These are phyloP conservation scores for Antitrichia curtipendula DNA, from an alignment of 225 moss, liverwort and hornwort species.

Conservation along the genomic window DNA sequence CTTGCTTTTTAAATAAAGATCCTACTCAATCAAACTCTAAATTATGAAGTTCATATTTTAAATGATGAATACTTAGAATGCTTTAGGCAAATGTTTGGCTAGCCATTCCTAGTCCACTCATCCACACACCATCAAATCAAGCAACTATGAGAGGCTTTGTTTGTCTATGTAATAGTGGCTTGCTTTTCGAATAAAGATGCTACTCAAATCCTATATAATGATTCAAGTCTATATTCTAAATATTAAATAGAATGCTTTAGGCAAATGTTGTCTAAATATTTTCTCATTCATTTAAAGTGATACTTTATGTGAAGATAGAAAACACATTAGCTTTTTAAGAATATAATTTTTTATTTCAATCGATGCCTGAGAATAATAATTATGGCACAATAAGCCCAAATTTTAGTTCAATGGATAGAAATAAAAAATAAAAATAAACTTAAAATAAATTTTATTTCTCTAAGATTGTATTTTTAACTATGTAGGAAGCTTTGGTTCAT, in stretches of 20 bases:
- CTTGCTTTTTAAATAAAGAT: background rate
- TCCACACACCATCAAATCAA: background rate
- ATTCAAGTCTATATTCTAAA: too few species aligned
- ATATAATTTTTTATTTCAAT: too few species aligned
- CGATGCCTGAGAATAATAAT: fast-evolving
- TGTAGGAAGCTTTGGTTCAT: background rate
- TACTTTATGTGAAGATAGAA: background rate
- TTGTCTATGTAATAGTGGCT: fast-evolving
- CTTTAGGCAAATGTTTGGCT: background rate
- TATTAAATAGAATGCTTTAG: too few species aligned
- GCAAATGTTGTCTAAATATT: background rate
- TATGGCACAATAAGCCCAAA: too few species aligned
- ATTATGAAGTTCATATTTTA: too few species aligned
- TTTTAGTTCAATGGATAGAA: too few species aligned
- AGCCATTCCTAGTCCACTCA: background rate
- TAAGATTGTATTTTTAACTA: background rate
- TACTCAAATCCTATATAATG: too few species aligned
- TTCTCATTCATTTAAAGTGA: background rate
- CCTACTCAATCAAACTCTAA: too few species aligned
- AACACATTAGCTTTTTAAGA: background rate
- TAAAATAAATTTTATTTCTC: too few species aligned
- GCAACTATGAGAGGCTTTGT: background rate
- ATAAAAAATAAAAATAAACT: too few species aligned
- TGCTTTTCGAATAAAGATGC: background rate
- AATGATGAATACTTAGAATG: background rate